Conservation (phyloP, 768 basidiomycete genomes). For the Tulasnella sp. region DNA sequence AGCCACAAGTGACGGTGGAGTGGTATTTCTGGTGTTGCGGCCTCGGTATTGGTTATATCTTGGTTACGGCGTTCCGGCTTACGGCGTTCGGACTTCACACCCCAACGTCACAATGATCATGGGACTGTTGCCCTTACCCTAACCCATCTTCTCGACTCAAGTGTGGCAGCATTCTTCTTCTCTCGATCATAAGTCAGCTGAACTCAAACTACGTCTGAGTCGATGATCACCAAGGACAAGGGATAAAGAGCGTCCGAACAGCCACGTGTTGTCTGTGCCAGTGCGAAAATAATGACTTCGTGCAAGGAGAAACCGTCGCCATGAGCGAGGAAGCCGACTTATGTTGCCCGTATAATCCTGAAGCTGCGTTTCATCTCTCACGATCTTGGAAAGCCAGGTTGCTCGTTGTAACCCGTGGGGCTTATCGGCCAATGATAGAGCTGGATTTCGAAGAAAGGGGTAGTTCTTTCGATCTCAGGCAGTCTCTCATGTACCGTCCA, state of each 20-base stretch:
- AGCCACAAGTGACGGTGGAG: no score
- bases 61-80: neutral
- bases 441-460: neutral
- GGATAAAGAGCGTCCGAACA: neutral
- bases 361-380: neutral
- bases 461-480: neutral
- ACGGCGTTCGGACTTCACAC: neutral
- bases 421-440: neutral
- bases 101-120: neutral
- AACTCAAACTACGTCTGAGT: neutral
- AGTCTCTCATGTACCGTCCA: neutral
- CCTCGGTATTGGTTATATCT: neutral
- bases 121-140: neutral
- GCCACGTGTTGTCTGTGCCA: neutral
- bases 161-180: neutral
- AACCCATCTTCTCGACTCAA: neutral
- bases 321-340: neutral
- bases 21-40: neutral
- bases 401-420: neutral
- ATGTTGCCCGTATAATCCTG: neutral
- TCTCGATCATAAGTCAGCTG: neutral
- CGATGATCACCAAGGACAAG: neutral
- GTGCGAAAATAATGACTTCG: neutral
- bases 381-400: neutral
- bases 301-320: neutral